Evolutionary conservation across 495 filamentous ascomycete species (phyloP), one percentile per base, ranked within the genome.

Genomic region (Aspergillus hancockii): DNA sequence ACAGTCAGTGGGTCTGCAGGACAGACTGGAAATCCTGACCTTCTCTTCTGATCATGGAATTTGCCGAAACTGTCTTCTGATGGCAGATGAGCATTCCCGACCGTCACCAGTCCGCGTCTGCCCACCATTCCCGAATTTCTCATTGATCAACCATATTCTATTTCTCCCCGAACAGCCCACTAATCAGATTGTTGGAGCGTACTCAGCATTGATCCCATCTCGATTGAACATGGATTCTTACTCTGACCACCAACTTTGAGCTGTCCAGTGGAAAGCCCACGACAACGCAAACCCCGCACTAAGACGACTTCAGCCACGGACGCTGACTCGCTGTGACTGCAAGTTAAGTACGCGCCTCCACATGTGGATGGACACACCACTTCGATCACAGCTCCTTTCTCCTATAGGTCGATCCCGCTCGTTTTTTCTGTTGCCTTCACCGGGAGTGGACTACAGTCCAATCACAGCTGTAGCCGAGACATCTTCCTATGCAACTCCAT

Each of bases 231-330:
- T n/a, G 25, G 25, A 36, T 45, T 21, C 18, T 45, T 7, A 10
- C 43, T 47, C 43, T 47, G 18, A 47, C 43, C 43, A 47, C 43
- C 43, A 47, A 21, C 43, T 21, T 8, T 6, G 7, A 1, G 6
- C 43, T 1, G 43, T 23, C 43, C 43, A 47, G 43, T 47, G 10
- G 13, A 13, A 43, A 43, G 10, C 3, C 40, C 6, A 21, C n/a
- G 43, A 47, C 19, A 47, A 47, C 19, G 19, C 50, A 58, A 63
- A 56, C 61, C 53, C 57, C 53, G 55, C 61, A 59, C 38, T 47
- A 47, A 14, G 19, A 16, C 7, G 16, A 36, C 3, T 14, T 14
- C 41, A 19, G 41, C 19, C 41, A 45, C 41, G 32, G 43, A 45
- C 53, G 45, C 47, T 19, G 41, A 45, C 18, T 18, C 41, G 52